phyloP scores from a whole-genome alignment of 768 basidiomycete species.

The Pulveroboletus sp. region DNA sequence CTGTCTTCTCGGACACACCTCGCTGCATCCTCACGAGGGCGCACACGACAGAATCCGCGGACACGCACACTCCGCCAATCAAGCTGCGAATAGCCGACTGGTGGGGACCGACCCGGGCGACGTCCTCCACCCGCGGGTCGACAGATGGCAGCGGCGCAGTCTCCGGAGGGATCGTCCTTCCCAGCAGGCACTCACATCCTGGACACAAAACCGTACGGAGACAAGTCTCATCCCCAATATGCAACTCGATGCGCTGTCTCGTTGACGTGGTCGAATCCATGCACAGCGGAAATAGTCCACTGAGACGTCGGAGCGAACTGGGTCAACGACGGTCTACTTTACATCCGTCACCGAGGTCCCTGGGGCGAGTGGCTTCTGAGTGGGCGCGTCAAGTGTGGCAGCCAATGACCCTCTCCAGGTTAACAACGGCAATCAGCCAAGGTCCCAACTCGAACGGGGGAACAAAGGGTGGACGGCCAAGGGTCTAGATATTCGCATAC shows the following conservation, averaged over 20 bases:
- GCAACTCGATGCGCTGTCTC: not conserved
- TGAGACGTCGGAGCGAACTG: not conserved
- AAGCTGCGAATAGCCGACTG: not conserved
- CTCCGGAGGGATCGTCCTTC: too few species aligned
- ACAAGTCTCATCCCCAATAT: not conserved
- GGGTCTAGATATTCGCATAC: slow-evolving; percentile 9
- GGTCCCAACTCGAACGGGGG: not conserved
- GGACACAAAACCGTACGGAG: slow-evolving; percentile 5
- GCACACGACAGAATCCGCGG: not conserved
- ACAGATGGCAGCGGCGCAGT: not conserved
- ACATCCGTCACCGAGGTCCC: not conserved
- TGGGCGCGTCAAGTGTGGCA: slow-evolving; percentile 12
- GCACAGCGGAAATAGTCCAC: slow-evolving; percentile 9
- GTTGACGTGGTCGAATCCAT: not conserved
- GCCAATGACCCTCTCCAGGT: slow-evolving; percentile 10
- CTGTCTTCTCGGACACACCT: too few species aligned
- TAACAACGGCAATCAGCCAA: not conserved
- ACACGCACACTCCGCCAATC: not conserved
- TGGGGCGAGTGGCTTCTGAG: too few species aligned
- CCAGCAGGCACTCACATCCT: too few species aligned
- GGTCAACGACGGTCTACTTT: not conserved
- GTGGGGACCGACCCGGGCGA: not conserved
- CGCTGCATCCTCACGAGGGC: too few species aligned
- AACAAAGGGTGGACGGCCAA: slow-evolving; percentile 12
- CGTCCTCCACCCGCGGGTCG: not conserved